A percentile compares a stretch with the other conserved stretches of the same genome.
Evolutionary conservation across 257 asterid species (phyloP).

Genomic region (Solanum sparsipilum): DNA sequence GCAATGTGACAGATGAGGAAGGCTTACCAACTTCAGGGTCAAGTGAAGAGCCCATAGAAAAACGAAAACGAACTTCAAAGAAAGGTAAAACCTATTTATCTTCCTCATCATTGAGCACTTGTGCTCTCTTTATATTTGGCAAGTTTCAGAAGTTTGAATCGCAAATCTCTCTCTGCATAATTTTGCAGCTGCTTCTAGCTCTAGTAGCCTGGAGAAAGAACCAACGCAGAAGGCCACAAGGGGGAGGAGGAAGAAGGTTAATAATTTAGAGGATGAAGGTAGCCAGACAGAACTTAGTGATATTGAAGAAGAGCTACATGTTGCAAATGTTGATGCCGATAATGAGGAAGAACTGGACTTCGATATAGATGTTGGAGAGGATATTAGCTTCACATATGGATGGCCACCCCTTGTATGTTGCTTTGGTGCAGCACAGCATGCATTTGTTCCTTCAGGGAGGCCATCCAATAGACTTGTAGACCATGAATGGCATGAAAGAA

Average conservation of each 20-base stretch:
- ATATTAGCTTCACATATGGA: constrained; percentile 74
- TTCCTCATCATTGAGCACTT: not conserved
- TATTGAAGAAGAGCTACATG: constrained; percentile 27
- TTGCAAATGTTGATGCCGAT: constrained; percentile 26
- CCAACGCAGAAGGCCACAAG: constrained; percentile 34
- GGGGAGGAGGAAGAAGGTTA: constrained; percentile 55
- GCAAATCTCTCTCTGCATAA: not conserved
- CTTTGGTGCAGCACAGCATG: constrained; percentile 81
- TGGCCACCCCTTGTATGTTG: constrained; percentile 99
- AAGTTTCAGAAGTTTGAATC: not conserved
- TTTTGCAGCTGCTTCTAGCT: constrained; percentile 38
- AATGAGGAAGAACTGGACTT: constrained; percentile 43
- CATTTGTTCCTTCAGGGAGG: constrained; percentile 79
- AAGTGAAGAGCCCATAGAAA: constrained; percentile 21
- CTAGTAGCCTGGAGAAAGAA: constrained; percentile 32
- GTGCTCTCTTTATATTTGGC: not conserved
- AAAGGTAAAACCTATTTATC: constrained; percentile 16
- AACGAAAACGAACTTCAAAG: constrained; percentile 32
- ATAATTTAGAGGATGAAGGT: constrained; percentile 25
- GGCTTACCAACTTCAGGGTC: constrained; percentile 19
- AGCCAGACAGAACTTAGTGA: constrained; percentile 38
- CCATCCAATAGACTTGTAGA: constrained; percentile 71
- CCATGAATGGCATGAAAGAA: constrained; percentile 59
- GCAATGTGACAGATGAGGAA: constrained; percentile 30
- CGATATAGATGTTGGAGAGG: constrained; percentile 63